Conservation (phyloP, 1,139 yeast species). For the Suhomyces wounanorum region DNA sequence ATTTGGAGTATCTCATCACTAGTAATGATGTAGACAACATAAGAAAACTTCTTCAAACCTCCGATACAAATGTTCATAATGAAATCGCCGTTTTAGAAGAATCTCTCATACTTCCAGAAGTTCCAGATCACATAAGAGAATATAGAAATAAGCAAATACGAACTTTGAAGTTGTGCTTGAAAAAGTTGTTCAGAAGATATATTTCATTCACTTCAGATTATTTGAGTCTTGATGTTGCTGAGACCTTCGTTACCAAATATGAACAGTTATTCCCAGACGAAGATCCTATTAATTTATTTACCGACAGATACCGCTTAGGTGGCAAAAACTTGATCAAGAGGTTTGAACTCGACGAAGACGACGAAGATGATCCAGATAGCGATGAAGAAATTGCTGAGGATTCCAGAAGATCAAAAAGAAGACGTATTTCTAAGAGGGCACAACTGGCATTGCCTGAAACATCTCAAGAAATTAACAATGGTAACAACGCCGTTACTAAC, state of each 20-base stretch:
- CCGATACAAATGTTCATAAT: slow-evolving; percentile 41
- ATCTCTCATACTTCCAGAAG: slow-evolving; percentile 21
- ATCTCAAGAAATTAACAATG: slow-evolving; percentile 8
- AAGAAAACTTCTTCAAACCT: slow-evolving; percentile 74
- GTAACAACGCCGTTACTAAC: slow-evolving; percentile 10
- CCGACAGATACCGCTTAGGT: slow-evolving; percentile 47
- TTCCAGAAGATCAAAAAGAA: slow-evolving; percentile 24
- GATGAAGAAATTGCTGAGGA: slow-evolving; percentile 21
- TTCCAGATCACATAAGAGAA: slow-evolving; percentile 26
- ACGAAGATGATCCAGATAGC: slow-evolving; percentile 13
- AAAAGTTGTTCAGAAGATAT: slow-evolving; percentile 28
- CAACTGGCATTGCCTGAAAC: slow-evolving; percentile 5
- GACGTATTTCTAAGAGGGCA: slow-evolving; percentile 16
- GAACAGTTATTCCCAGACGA: slow-evolving; percentile 66
- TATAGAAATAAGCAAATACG: slow-evolving; percentile 23
- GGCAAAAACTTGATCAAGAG: slow-evolving; percentile 46
- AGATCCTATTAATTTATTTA: slow-evolving; percentile 42
- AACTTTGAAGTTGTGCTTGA: slow-evolving; percentile 27
- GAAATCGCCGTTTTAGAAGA: slow-evolving; percentile 33
- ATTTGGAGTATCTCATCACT: slow-evolving; percentile 70
- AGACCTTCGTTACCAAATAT: slow-evolving; percentile 66
- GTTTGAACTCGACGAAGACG: slow-evolving; percentile 44
- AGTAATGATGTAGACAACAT: slow-evolving; percentile 80
- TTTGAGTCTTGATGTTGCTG: slow-evolving; percentile 70
- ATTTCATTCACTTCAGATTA: slow-evolving; percentile 42